Evolutionary conservation across 768 basidiomycete genomes (phyloP).

Genomic region (Exidia glandulosa): DNA sequence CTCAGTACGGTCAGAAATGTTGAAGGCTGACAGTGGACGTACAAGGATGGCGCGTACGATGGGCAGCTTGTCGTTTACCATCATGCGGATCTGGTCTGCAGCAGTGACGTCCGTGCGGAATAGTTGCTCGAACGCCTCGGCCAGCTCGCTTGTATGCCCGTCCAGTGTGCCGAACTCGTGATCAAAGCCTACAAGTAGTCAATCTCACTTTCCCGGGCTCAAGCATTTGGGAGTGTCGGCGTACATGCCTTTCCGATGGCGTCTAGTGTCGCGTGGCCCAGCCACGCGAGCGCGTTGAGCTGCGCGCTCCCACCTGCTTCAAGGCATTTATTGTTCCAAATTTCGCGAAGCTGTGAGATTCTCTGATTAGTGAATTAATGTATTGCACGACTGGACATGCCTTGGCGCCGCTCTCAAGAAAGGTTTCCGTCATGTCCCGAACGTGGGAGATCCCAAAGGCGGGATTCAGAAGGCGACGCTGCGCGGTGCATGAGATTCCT

Average conservation of each 20-base stretch:
- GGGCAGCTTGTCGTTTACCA: conserved; percentile 14
- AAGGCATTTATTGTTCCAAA: conserved; percentile 7
- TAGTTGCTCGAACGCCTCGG: conserved; percentile 17
- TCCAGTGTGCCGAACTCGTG: conserved; percentile 23
- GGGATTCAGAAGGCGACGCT: conserved; percentile 29
- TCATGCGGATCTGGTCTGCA: background rate
- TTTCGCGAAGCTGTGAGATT: conserved; percentile 3
- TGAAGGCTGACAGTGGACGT: background rate
- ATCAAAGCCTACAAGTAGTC: conserved; percentile 18
- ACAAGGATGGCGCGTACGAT: conserved; percentile 10
- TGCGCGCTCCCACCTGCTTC: background rate
- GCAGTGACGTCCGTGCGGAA: conserved; percentile 8
- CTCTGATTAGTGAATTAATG: background rate
- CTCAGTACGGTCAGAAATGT: conserved; percentile 15
- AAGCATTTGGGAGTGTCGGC: background rate
- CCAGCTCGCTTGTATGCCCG: conserved; percentile 19
- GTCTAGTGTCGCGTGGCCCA: conserved; percentile 11
- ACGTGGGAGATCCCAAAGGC: conserved; percentile 17
- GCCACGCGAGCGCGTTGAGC: conserved; percentile 5
- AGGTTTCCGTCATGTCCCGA: conserved; percentile 43
- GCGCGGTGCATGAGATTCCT: background rate
- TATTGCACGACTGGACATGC: background rate
- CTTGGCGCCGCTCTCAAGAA: conserved; percentile 28
- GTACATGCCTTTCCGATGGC: conserved; percentile 13
- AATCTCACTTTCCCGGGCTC: background rate